phyloP scores from a whole-genome alignment of 2,329 filamentous ascomycete species.

The Aspergillus ibericus region DNA sequence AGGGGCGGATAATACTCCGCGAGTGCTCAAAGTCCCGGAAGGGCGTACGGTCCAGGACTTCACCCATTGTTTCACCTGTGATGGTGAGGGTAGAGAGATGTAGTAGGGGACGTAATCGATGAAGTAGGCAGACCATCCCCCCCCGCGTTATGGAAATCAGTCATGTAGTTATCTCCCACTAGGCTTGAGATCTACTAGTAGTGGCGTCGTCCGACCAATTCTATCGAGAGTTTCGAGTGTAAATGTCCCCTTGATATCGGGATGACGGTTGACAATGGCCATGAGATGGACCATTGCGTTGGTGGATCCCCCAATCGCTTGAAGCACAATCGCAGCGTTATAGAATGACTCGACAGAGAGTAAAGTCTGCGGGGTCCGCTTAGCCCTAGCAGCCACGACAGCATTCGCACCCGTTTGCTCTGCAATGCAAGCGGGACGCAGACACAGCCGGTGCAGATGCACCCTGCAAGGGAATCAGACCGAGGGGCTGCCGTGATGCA shows the following conservation, averaged over 20 bases:
- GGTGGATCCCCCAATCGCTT: constrained; percentile 56
- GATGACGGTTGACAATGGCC: constrained; percentile 55
- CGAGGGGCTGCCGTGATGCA: constrained; percentile 53
- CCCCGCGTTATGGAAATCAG: constrained; percentile 54
- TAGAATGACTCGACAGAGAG: constrained; percentile 49
- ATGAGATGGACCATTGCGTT: constrained; percentile 58
- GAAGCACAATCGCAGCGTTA: constrained; percentile 55
- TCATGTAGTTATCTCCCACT: constrained; percentile 56
- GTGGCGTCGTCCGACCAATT: constrained; percentile 47
- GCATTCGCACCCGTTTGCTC: constrained; percentile 54
- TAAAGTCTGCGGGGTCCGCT: constrained; percentile 45
- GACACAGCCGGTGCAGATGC: constrained; percentile 56
- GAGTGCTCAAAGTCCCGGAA: constrained; percentile 46
- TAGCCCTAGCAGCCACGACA: constrained; percentile 42
- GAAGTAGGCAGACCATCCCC: constrained; percentile 52
- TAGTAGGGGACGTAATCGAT: constrained; percentile 47
- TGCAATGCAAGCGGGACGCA: constrained; percentile 51
- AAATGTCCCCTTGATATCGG: constrained; percentile 45
- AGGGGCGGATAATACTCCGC: constrained; percentile 43
- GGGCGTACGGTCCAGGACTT: constrained; percentile 44
- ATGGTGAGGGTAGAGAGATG: constrained; percentile 48
- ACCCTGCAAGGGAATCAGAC: constrained; percentile 53
- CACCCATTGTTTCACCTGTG: constrained; percentile 49
- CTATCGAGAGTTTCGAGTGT: constrained; percentile 50
- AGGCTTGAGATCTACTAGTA: constrained; percentile 54